Base-by-base conservation (phyloP, 352 stramenopile species). In the Plasmopara muralis region DNA sequence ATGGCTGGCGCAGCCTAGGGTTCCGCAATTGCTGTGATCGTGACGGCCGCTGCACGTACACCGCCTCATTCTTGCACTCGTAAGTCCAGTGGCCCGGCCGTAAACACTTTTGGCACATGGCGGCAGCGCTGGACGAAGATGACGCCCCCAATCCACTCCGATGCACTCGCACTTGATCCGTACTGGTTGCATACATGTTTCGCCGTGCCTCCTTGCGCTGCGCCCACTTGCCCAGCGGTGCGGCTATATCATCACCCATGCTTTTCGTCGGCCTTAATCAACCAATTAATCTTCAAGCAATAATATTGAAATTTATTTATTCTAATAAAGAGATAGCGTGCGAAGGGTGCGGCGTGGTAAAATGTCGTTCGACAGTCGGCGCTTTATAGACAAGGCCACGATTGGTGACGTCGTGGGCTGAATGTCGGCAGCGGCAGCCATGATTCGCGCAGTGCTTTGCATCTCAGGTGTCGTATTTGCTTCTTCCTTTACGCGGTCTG, bases 171-270 rank as follows among this genome's bases (percentile, higher is more conserved):
- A 86, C 75, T 40, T 87, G 56, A 35, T 89, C 79, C 12, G 79
- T 89, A 55, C 79, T 89, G n/a, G 72, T 87, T 44, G 82, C 74
- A 56, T 89, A 89, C 79, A 89, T 89, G 55, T 87, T 87, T 50
- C 77, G 77, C 37, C 80, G 79, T 29, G 79, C 79, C 54, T 89
- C 79, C 62, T 87, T 78, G 43, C 79, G 76, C 62, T 69, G 62
- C 37, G 79, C 72, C 76, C 79, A 87, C 46, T 70, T 76, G 53
- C 74, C 77, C 40, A 81, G 60, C 37, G 74, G 66, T 42, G 62
- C 73, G n/a, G 83, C 64, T 31, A 68, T 64, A 8, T 52, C 43
- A 18, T 70, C 66, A 9, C 43, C 62, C 69, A 79, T 81, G 16
- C 20, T 15, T 38, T 20, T 25, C 20, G 20, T 25, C 20, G 20